phyloP scores from a whole-genome alignment of 2,329 filamentous ascomycete species.

The Claviceps maximensis region DNA sequence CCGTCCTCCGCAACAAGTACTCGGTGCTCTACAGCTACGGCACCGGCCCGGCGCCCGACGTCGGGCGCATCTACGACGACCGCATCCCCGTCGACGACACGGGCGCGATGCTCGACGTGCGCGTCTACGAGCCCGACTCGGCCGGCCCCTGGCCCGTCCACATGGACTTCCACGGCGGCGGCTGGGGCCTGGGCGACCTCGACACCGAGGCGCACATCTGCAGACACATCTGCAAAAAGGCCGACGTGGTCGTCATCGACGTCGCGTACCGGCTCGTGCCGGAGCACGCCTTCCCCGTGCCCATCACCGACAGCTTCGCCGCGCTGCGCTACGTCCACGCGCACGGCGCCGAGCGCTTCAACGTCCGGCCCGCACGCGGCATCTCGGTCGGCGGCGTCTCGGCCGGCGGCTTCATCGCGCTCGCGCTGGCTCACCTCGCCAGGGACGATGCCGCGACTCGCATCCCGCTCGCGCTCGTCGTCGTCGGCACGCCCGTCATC shows the following conservation, averaged over 20 bases:
- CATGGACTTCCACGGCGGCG: conserved; percentile 35
- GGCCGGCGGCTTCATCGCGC: conserved; percentile 28
- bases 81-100: conserved; percentile 18
- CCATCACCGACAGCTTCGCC: conserved; percentile 34
- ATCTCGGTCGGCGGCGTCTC: conserved; percentile 33
- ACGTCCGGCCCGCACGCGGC: conserved; percentile 20
- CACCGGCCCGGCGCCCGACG: conserved; percentile 27
- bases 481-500: conserved; percentile 26
- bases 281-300: conserved; percentile 34
- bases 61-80: conserved; percentile 25
- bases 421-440: conserved; percentile 26
- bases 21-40: conserved; percentile 31
- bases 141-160: conserved; percentile 32
- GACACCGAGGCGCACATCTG: conserved; percentile 36
- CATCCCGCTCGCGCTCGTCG: conserved; percentile 25
- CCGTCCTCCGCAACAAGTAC: conserved; percentile 25
- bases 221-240: conserved; percentile 30
- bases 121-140: conserved; percentile 30
- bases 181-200: conserved; percentile 36
- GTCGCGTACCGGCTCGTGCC: conserved; percentile 39
- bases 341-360: conserved; percentile 22
- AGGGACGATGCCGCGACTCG: conserved; percentile 18
- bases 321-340: conserved; percentile 27
- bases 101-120: conserved; percentile 17
- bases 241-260: conserved; percentile 33